These are phyloP conservation scores for Angomonas deanei DNA, from an alignment of 208 protist species.

Conservation along the genomic window DNA sequence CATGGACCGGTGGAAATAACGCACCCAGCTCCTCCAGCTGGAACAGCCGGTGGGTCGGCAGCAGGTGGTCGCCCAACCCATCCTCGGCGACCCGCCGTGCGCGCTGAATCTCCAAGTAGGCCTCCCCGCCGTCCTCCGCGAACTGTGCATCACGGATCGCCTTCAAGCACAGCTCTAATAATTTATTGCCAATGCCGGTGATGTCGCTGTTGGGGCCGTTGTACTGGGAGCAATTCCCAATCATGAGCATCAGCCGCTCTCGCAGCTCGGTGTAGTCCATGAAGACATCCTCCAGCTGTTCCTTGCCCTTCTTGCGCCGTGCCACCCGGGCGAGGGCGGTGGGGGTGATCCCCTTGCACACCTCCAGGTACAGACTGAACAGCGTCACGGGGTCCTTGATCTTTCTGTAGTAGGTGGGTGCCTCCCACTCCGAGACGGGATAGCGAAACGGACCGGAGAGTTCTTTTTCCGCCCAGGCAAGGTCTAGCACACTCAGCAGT, in stretches of 20 bases:
- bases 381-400: conserved; percentile 49
- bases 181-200: conserved; percentile 18
- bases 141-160: conserved; percentile 44
- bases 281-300: conserved; percentile 6
- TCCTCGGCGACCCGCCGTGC: too few relatives aligned
- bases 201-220: conserved; percentile 45
- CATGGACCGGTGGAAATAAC: background rate
- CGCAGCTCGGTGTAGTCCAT: conserved; percentile 36
- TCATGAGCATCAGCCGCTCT: conserved; percentile 37
- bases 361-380: conserved; percentile 46
- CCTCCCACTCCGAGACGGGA: conserved; percentile 68
- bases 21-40: background rate
- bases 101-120: too few relatives aligned
- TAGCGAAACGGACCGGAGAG: conserved; percentile 37
- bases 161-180: conserved; percentile 31
- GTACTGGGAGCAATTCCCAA: conserved; percentile 45
- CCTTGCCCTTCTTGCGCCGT: background rate
- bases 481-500: conserved; percentile 49
- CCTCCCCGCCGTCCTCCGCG: conserved; percentile 18
- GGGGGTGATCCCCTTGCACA: conserved; percentile 21
- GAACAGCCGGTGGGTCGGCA: background rate
- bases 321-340: background rate
- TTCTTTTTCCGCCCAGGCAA: conserved; percentile 28
- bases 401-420: conserved; percentile 56
- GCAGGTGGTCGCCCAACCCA: too few relatives aligned